Conservation (phyloP, 257 asterid genomes). For the Mentha longifolia region DNA sequence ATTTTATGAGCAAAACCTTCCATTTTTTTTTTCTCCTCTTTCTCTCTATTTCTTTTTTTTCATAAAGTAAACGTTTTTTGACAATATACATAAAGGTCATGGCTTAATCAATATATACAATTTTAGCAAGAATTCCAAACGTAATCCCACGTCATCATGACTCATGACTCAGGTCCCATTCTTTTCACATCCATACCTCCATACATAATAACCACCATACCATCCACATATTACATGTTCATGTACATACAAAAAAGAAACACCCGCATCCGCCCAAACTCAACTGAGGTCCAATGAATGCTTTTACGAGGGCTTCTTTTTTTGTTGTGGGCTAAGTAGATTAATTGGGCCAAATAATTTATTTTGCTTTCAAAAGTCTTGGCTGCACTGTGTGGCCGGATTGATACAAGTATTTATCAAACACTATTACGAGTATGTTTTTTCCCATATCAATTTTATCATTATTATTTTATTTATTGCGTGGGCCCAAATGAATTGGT, state of each 20-base stretch:
- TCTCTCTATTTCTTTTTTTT: too few relatives aligned
- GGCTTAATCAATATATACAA: constrained; percentile 36
- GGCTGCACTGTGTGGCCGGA: too few relatives aligned
- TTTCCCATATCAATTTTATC: neutral
- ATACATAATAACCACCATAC: constrained; percentile 10
- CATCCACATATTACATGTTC: neutral
- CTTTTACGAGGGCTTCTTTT: too few relatives aligned
- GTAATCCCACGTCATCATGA: constrained; percentile 32
- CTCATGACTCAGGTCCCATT: constrained; percentile 20
- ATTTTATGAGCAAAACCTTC: too few relatives aligned
- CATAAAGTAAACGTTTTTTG: too few relatives aligned
- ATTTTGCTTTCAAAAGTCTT: too few relatives aligned
- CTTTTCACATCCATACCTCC: constrained; percentile 30
- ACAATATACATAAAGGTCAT: neutral
- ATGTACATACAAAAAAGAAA: neutral
- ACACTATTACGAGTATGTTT: neutral
- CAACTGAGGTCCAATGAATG: too few relatives aligned
- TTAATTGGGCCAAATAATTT: too few relatives aligned
- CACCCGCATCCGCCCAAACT: too few relatives aligned
- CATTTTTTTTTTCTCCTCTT: too few relatives aligned
- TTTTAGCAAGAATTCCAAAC: constrained; percentile 19
- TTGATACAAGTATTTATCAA: too few relatives aligned
- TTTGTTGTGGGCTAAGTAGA: too few relatives aligned
- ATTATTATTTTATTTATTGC: neutral
- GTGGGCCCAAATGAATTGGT: constrained; percentile 41